Evolutionary conservation across 805 yeast species (phyloP), one percentile per base, ranked within the genome.

Genomic region (Scheffersomyces amazonensis): DNA sequence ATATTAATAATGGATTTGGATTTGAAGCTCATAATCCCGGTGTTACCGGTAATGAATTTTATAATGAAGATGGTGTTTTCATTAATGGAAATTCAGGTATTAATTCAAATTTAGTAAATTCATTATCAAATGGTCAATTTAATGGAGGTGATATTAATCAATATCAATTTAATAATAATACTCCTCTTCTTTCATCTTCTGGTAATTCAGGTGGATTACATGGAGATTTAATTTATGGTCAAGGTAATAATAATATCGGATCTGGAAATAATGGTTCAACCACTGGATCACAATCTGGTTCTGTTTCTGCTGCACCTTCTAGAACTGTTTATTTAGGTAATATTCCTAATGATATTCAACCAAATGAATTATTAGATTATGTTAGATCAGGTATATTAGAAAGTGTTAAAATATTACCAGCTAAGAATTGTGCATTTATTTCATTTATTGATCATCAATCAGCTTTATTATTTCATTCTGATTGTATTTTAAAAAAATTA

Each of bases 291-390:
- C 6, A 7, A 13, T 16, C 22, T 12, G 15, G 6, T 19, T 7
- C 11, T 27, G 10, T 13, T 27, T n/a, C 16, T 4, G 62, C 53
- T 24, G 83, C 84, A 2, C 85, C 85, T 27, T 82, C 89, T 16
- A 78, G 97, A 58, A 88, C 97, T 0, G 95, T 91, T 8, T 87
- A 88, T 56, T 69, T 91, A 52, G 96, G 96, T 12, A 88, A 87
- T 56, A 75, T 91, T 27, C 96, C 98, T 1, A 63, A 74, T n/a
- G 85, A 83, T 43, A 73, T 89, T 41, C 78, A 89, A 15, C 80
- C 91, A 4, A 80, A 84, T 50, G 96, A 87, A 53, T 64, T 93
- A 35, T 72, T 91, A 53, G 90, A 90, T 57, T 95, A 88, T 60
- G 96, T 90, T 21, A 78, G 96, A 50, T 83, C 95, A 22, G 98